Percentiles rank a stretch among this genome's conserved stretches.
Evolutionary conservation across 257 asterid species (phyloP).

Genomic region (Solanum chiquidenum): DNA sequence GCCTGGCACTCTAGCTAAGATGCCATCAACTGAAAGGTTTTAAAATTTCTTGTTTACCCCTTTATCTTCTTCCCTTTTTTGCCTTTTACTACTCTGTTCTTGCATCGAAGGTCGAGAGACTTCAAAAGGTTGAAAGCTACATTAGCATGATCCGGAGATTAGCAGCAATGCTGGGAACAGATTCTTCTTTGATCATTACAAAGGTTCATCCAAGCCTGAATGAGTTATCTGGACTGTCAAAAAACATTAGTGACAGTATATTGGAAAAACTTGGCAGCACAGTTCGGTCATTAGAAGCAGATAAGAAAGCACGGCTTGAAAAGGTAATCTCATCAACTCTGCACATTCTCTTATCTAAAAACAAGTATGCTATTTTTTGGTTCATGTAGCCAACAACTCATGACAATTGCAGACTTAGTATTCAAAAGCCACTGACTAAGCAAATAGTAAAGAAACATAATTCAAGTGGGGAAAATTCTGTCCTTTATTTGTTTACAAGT

Average conservation of each 20-base stretch:
- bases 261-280: slow-evolving; percentile 64
- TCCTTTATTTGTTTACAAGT: background rate
- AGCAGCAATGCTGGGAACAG: slow-evolving; percentile 79
- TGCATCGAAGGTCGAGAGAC: slow-evolving; percentile 62
- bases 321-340: slow-evolving; percentile 36
- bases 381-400: background rate
- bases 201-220: slow-evolving; percentile 98
- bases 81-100: slow-evolving; percentile 3
- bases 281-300: slow-evolving; percentile 70
- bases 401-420: background rate
- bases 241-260: slow-evolving; percentile 74
- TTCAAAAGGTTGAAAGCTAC: slow-evolving; percentile 69
- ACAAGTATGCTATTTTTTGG: background rate
- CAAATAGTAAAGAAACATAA: background rate
- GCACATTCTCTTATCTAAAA: background rate
- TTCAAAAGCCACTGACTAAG: background rate
- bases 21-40: background rate
- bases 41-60: background rate
- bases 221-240: slow-evolving; percentile 76
- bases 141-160: slow-evolving; percentile 50
- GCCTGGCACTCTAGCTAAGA: background rate
- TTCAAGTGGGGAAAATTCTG: background rate
- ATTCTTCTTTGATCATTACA: slow-evolving; percentile 82
- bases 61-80: background rate
- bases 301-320: slow-evolving; percentile 62